Evolutionary conservation across 495 filamentous ascomycete genomes (phyloP).

Genomic region (Xylaria venustula): DNA sequence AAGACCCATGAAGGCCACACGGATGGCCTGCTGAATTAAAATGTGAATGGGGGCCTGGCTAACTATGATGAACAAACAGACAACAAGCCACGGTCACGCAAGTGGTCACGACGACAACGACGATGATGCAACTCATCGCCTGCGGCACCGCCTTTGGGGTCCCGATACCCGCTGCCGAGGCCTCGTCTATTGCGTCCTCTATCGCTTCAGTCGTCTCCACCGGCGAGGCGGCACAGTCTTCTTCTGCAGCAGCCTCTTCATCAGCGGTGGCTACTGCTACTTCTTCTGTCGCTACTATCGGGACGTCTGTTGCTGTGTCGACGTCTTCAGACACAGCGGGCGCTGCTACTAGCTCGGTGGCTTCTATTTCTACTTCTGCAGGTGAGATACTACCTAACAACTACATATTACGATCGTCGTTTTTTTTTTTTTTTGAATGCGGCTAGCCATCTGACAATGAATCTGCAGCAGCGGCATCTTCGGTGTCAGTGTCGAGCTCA

Average conservation of each 20-base stretch:
- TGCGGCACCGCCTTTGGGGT: constrained; percentile 15
- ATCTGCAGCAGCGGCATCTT: background rate
- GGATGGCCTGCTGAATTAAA: too few relatives aligned
- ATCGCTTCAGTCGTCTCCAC: constrained; percentile 20
- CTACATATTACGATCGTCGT: too few relatives aligned
- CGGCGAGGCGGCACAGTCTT: background rate
- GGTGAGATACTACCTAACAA: too few relatives aligned
- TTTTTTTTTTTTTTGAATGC: too few relatives aligned
- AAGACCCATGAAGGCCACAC: too few relatives aligned
- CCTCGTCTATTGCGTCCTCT: constrained; percentile 24
- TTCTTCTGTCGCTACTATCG: background rate
- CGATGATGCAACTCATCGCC: constrained; percentile 29
- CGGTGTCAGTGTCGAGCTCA: background rate
- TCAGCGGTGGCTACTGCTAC: background rate
- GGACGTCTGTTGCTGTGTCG: background rate
- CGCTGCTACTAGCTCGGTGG: background rate
- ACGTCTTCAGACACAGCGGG: background rate
- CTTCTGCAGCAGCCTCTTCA: constrained; percentile 5
- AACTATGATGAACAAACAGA: too few relatives aligned
- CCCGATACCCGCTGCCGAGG: constrained; percentile 14
- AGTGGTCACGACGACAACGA: constrained; percentile 23
- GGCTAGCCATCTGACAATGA: too few relatives aligned
- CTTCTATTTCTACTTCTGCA: background rate
- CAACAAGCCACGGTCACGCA: constrained; percentile 21
- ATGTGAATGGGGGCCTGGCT: too few relatives aligned